These are phyloP conservation scores for Cocos nucifera DNA, from an alignment of 176 grass and related monocot genomes.

Conservation along the genomic window DNA sequence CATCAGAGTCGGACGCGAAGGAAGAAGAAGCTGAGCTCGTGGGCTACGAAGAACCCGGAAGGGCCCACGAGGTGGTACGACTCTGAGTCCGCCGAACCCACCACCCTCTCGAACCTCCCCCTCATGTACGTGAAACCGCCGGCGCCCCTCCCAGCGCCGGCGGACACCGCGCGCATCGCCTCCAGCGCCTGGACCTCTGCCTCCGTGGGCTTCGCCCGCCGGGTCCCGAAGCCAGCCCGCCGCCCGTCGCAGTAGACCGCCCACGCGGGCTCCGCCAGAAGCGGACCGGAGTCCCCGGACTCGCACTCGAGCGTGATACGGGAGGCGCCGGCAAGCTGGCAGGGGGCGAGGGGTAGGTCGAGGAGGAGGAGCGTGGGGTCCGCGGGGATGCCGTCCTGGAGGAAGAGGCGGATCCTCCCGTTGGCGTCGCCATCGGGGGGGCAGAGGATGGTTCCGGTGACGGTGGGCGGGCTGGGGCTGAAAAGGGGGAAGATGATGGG, in stretches of 20 bases:
- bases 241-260: slow-evolving; percentile 42
- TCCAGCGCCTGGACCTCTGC: slow-evolving; percentile 35
- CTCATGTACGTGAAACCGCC: slow-evolving; percentile 27
- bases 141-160: slow-evolving; percentile 23
- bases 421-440: slow-evolving; percentile 29
- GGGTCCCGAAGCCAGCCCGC: slow-evolving; percentile 25
- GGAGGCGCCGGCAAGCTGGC: slow-evolving; percentile 23
- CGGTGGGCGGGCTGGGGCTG: background rate
- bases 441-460: slow-evolving; percentile 47
- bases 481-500: background rate
- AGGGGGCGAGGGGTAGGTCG: slow-evolving; percentile 29
- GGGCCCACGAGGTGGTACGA: slow-evolving; percentile 45
- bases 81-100: slow-evolving; percentile 38
- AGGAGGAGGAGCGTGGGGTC: slow-evolving; percentile 23
- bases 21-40: slow-evolving; percentile 44
- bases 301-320: slow-evolving; percentile 39
- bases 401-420: slow-evolving; percentile 36
- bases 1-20: slow-evolving; percentile 18
- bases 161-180: slow-evolving; percentile 26
- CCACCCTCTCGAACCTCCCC: slow-evolving; percentile 38
- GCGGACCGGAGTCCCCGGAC: background rate
- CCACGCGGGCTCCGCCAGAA: slow-evolving; percentile 35
- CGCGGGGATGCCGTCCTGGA: slow-evolving; percentile 21
- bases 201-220: slow-evolving; percentile 27
- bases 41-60: slow-evolving; percentile 16